Evolutionary conservation across 352 stramenopile genomes (phyloP), one percentile per base, ranked within the genome.

Genomic region (Pythium pectinolyticum): DNA sequence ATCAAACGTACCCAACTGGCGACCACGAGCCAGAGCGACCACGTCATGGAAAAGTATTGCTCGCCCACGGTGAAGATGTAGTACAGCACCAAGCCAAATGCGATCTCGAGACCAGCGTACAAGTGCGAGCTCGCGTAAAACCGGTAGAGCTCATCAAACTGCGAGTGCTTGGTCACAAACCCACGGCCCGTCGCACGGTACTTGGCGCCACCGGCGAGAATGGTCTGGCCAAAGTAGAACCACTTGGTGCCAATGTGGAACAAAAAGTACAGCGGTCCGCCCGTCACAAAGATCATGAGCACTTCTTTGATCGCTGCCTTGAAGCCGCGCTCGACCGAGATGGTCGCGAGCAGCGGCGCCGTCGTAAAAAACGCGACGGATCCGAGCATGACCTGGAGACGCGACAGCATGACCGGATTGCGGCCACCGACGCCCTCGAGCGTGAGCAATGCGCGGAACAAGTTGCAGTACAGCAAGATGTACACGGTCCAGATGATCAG

Each of bases 211-310:
- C 97, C 97, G 40, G 98, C 96, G 32, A 99, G 78, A 75, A 99
- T 98, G 12, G 97, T 99, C 70, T 99, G 97, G 8, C 95, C 92
- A 73, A 99, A 99, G 87, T 99, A 99, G 71, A 98, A 98, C 72
- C 96, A 98, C 67, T 99, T 98, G 22, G 97, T 99, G 66, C 98
- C 97, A 62, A 99, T 99, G 75, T 99, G 97, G 82, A 99, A 99
- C 73, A 99, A 91, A 70, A 99, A 99, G 80, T 99, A 99, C 20
- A 99, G 80, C 45, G 97, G 97, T 1, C 97, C 97, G 46, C 97
- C 97, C 35, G 96, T 99, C 19, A 98, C 84, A 54, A 99, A 94
- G 40, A 99, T 97, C 72, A 98, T 94, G 28, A 98, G 73, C 28
- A 98, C 92, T 59, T 95, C 84, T 57, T 88, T 96, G 46, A 97